These are phyloP conservation scores for Conticribra weissflogii DNA, from an alignment of 108 stramenopile species.

Conservation along the genomic window DNA sequence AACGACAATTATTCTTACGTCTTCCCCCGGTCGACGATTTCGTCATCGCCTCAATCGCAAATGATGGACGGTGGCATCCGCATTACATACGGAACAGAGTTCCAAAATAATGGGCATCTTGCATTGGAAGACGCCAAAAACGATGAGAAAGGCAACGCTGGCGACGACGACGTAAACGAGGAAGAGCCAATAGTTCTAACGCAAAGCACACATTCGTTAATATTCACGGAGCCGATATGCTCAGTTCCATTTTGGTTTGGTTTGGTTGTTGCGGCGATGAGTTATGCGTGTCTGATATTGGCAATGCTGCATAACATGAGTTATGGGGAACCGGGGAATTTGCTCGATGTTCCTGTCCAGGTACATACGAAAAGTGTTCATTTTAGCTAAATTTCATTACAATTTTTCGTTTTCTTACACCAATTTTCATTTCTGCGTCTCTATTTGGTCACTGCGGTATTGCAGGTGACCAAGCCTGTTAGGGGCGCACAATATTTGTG, in stretches of 20 bases:
- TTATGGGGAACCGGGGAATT: conserved; percentile 6
- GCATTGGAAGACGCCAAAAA: not conserved
- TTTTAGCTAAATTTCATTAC: too few species aligned
- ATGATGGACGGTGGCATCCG: not conserved
- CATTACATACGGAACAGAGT: not conserved
- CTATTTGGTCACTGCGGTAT: too few species aligned
- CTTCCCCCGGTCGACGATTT: not conserved
- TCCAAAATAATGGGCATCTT: too few species aligned
- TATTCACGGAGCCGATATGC: conserved; percentile 28
- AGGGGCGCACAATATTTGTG: conserved; percentile 30
- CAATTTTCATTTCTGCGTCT: too few species aligned
- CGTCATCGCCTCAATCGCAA: not conserved
- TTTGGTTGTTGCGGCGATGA: conserved; percentile 4
- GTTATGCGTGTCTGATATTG: conserved; percentile 11
- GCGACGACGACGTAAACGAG: not conserved
- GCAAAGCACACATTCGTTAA: conserved; percentile 27
- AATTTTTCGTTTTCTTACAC: too few species aligned
- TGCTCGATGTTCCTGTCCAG: conserved; percentile 15
- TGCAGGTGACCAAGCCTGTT: conserved; percentile 9
- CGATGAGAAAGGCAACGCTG: not conserved
- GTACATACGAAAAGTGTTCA: too few species aligned
- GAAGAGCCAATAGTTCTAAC: conserved; percentile 24
- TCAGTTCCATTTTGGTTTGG: conserved; percentile 28
- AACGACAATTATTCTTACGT: too few species aligned
- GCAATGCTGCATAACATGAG: conserved; percentile 16